These are phyloP conservation scores for Glonium stellatum DNA, from an alignment of 495 filamentous ascomycete species.

Conservation along the genomic window DNA sequence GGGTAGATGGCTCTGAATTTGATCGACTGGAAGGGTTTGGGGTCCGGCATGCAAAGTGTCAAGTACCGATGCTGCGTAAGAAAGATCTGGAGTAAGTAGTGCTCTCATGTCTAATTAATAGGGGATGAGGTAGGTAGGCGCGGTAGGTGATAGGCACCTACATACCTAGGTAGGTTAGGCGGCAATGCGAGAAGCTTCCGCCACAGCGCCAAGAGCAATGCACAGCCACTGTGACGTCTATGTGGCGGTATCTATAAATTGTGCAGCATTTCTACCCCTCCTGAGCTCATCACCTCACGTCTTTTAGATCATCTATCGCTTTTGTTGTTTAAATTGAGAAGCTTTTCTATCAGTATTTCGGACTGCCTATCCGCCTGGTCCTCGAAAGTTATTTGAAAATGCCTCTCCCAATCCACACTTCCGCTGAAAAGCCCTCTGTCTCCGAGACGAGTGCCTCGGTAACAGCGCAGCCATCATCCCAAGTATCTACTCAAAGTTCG, in stretches of 20 bases:
- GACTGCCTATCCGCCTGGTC: background rate
- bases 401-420: constrained; percentile 3
- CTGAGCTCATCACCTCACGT: background rate
- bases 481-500: background rate
- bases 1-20: too few relatives aligned
- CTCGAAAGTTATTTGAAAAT: background rate
- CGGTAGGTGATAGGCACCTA: too few relatives aligned
- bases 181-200: background rate
- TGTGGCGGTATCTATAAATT: background rate
- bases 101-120: too few relatives aligned
- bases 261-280: background rate
- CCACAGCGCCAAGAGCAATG: background rate
- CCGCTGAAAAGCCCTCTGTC: background rate
- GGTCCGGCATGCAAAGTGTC: too few relatives aligned
- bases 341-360: background rate
- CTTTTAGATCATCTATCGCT: background rate
- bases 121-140: too few relatives aligned
- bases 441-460: background rate
- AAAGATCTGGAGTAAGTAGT: too few relatives aligned
- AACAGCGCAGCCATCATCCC: background rate
- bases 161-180: too few relatives aligned
- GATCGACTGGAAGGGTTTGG: too few relatives aligned
- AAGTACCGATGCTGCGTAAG: too few relatives aligned
- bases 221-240: background rate
- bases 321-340: background rate